These are phyloP conservation scores for Diaporthe ilicicola DNA, from an alignment of 2,329 filamentous ascomycete species.

Conservation along the genomic window DNA sequence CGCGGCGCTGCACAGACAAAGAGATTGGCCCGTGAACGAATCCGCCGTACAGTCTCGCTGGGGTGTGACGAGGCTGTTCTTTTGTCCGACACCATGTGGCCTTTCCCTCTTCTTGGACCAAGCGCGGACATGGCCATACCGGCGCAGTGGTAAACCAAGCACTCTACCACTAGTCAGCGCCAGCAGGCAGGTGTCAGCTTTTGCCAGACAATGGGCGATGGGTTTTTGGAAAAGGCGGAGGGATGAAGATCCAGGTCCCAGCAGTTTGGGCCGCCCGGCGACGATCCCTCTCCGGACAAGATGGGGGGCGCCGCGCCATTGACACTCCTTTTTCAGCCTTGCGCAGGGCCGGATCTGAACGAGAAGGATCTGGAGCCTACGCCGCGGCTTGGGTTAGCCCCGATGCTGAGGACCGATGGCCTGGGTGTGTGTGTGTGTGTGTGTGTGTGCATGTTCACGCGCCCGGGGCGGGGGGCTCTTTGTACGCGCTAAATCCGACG, in stretches of 20 bases:
- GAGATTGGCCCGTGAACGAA: constrained; percentile 11
- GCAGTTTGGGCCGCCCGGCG: too few relatives aligned
- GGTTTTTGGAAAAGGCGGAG: neutral
- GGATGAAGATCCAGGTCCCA: too few relatives aligned
- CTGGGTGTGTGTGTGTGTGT: too few relatives aligned
- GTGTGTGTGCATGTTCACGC: neutral
- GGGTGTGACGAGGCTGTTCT: neutral
- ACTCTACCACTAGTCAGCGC: too few relatives aligned
- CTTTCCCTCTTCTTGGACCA: too few relatives aligned
- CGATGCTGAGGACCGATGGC: too few relatives aligned
- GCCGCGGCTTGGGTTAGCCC: neutral
- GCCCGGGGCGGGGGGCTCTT: neutral
- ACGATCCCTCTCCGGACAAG: neutral
- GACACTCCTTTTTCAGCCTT: constrained; percentile 20
- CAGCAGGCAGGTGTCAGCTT: neutral
- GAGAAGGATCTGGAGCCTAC: constrained; percentile 5
- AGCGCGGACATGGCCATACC: neutral
- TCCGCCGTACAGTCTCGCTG: neutral
- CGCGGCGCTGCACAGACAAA: neutral
- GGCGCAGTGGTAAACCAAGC: neutral
- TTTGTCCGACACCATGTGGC: neutral
- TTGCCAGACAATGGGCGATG: neutral
- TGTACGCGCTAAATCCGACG: neutral
- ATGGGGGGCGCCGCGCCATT: neutral
- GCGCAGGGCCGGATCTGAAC: constrained; percentile 8